Evolutionary conservation across 352 stramenopile species (phyloP).

Genomic region (Plasmopara viticola): DNA sequence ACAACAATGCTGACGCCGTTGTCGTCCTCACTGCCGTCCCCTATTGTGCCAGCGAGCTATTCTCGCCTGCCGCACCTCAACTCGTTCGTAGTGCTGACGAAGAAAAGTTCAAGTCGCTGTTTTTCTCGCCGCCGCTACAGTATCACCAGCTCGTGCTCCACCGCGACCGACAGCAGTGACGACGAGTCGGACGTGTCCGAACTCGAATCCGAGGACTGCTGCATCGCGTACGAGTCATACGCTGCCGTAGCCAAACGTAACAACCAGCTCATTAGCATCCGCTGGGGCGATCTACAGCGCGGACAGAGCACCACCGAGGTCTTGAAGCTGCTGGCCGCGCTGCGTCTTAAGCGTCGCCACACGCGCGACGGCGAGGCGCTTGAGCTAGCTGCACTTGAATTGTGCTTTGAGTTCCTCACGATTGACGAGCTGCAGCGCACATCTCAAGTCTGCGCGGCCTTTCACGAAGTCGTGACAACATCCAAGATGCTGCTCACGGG

Average conservation of each 20-base stretch:
- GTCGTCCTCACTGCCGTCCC: slow-evolving; percentile 26
- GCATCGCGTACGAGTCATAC: slow-evolving; percentile 69
- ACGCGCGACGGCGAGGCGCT: slow-evolving; percentile 16
- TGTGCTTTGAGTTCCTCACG: slow-evolving; percentile 73
- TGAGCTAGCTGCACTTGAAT: slow-evolving; percentile 48
- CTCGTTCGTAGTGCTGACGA: slow-evolving; percentile 36
- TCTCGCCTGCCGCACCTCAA: slow-evolving; percentile 21
- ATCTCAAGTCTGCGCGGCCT: slow-evolving; percentile 45
- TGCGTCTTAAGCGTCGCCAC: slow-evolving; percentile 17
- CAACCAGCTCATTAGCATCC: slow-evolving; percentile 31
- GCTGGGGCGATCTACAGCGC: slow-evolving; percentile 67
- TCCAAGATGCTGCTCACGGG: slow-evolving; percentile 44
- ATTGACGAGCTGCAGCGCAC: slow-evolving; percentile 41
- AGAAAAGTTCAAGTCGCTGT: slow-evolving; percentile 21
- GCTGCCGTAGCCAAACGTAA: slow-evolving; percentile 53
- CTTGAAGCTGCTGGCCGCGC: slow-evolving; percentile 9
- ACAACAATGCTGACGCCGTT: slow-evolving; percentile 18
- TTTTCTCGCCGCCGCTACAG: slow-evolving; percentile 29
- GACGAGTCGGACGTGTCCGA: slow-evolving; percentile 27
- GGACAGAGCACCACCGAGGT: slow-evolving; percentile 15
- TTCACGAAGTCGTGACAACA: slow-evolving; percentile 39
- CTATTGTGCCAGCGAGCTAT: slow-evolving; percentile 4
- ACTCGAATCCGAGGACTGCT: slow-evolving; percentile 33
- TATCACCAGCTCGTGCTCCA: slow-evolving; percentile 30
- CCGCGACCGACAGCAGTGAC: slow-evolving; percentile 33